Conservation (phyloP, 2,329 filamentous ascomycete genomes). For the Cytospora piceae region DNA sequence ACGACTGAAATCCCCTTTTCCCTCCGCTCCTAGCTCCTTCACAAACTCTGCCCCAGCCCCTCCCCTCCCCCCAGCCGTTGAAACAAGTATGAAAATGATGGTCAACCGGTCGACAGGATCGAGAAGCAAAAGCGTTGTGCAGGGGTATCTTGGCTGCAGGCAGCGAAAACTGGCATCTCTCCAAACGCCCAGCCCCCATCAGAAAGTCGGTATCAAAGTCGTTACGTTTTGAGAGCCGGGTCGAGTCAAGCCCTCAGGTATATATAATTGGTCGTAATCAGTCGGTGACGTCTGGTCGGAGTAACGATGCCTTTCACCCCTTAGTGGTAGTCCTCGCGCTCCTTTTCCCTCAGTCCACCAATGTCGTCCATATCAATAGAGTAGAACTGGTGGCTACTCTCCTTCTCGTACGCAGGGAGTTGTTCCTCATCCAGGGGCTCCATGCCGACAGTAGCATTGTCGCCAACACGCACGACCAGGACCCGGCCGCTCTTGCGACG, state of each 20-base stretch:
- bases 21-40: conserved; percentile 3
- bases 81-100: conserved; percentile 15
- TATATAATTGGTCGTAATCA: conserved; percentile 24
- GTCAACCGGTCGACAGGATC: conserved; percentile 28
- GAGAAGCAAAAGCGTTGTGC: conserved; percentile 25
- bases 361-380: conserved; percentile 94
- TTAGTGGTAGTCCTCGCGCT: conserved; percentile 47
- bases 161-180: conserved; percentile 26
- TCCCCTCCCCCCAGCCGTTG: neutral
- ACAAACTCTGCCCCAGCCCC: conserved; percentile 9
- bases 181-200: conserved; percentile 27
- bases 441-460: conserved; percentile 81
- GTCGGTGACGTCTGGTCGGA: conserved; percentile 23
- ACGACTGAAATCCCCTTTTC: conserved; percentile 10
- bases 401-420: conserved; percentile 87
- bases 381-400: conserved; percentile 79
- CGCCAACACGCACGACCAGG: conserved; percentile 88
- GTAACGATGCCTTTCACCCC: neutral
- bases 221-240: conserved; percentile 23
- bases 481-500: conserved; percentile 83
- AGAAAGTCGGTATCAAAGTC: conserved; percentile 30
- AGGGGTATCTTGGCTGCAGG: conserved; percentile 30
- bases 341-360: conserved; percentile 92
- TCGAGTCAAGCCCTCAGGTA: conserved; percentile 24
- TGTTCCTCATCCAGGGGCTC: conserved; percentile 82